Base-by-base conservation (phyloP, 176 grass and related monocot species). In the Eragrostis nindensis region DNA sequence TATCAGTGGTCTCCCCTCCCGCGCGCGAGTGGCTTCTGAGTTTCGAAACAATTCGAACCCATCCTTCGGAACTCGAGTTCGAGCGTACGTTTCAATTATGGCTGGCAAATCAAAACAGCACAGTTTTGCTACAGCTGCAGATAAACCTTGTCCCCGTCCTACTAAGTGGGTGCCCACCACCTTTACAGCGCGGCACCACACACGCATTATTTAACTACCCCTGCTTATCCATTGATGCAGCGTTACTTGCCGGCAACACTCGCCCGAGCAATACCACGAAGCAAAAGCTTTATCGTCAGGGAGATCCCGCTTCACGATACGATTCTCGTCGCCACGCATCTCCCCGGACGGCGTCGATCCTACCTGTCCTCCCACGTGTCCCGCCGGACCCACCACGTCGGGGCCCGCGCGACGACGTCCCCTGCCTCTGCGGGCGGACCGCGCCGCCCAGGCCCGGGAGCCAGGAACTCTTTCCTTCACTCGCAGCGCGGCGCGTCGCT, bases 341-440 rank as follows among this genome's bases (percentile, higher is more conserved):
- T 0, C 53, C 32, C 21, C 11, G n/a, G 24, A 26, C 63, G 3
- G 68, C 17, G 68, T 5, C 46, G 72, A 50, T 80, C 81, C 86
- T 43, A 83, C 14, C 75, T 88, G 75, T 62, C 52, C 61, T 44
- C 62, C 75, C 81, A 84, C 86, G 62, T 74, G 86, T 50, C 50
- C 0, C 5, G 32, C 54, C 7, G n/a, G 17, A 3, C 71, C 42
- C 68, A 30, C 46, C 3, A 0, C 10, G 11, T n/a, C 39, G 11
- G 8, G 71, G 32, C 13, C 62, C 78, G 2, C 71, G 15, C 40
- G 29, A n/a, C 41, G 66, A 49, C 16, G 8, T 30, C n/a, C 16
- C 2, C 9, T 8, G 9, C 11, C 10, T 7, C 7, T 5, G 25
- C 68, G 22, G 44, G 9, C 68, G 22, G 44, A 15, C 70, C 70